Conservation (phyloP, 495 filamentous ascomycete genomes). For the Penicillium malachiteum region DNA sequence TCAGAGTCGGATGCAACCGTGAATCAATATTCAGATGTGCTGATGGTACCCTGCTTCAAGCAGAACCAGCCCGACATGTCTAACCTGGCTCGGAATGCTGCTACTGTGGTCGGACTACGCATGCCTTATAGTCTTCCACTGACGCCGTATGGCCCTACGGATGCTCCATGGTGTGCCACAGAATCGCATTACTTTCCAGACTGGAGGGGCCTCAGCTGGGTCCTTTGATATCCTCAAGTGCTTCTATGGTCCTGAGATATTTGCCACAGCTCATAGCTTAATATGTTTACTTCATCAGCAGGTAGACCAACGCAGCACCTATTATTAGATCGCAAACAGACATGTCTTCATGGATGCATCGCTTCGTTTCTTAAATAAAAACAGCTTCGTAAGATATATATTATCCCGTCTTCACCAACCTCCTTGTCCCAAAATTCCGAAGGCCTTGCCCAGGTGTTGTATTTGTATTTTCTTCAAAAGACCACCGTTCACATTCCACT, state of each 20-base stretch:
- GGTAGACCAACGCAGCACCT: neutral
- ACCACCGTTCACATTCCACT: neutral
- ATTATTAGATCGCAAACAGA: neutral
- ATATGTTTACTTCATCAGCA: neutral
- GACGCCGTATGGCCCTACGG: conserved; percentile 56
- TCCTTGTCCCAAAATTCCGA: neutral
- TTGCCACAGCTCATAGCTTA: neutral
- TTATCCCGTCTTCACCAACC: neutral
- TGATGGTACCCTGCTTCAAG: conserved; percentile 71
- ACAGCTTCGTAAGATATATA: conserved; percentile 8
- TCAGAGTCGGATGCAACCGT: neutral
- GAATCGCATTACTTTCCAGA: conserved; percentile 60
- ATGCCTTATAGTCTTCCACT: conserved; percentile 86
- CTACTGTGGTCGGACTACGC: conserved; percentile 60
- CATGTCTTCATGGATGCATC: conserved; percentile 14
- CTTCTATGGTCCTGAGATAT: neutral
- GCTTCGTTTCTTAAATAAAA: conserved; percentile 14
- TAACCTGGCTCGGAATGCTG: conserved; percentile 2
- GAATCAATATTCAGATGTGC: conserved; percentile 19
- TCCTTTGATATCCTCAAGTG: conserved; percentile 5
- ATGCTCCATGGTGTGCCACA: conserved; percentile 81
- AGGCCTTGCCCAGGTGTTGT: neutral
- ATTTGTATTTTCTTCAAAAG: neutral
- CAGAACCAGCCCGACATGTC: conserved; percentile 47
- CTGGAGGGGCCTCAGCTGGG: conserved; percentile 63